phyloP scores from a whole-genome alignment of 768 basidiomycete genomes.

The Naganishia vaughanmartiniae region DNA sequence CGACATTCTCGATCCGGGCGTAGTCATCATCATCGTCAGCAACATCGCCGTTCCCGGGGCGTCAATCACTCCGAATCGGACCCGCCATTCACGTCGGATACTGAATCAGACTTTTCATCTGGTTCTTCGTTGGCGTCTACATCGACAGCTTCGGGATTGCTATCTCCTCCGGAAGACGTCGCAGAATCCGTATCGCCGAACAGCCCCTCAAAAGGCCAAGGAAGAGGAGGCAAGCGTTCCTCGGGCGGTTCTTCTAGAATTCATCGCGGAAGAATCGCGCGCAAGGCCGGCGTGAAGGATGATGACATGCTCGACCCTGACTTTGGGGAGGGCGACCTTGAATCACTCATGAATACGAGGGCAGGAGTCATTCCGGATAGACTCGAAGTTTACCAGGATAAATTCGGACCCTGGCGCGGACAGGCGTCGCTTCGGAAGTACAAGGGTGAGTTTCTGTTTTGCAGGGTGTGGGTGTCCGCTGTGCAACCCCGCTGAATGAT shows the following conservation, averaged over 20 bases:
- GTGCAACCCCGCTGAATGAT: neutral
- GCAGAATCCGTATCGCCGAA: neutral
- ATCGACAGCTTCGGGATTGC: neutral
- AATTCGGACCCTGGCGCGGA: constrained; percentile 26
- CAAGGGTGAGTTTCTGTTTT: constrained; percentile 40
- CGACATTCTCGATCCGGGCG: neutral
- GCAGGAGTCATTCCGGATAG: constrained; percentile 24
- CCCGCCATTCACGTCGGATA: neutral
- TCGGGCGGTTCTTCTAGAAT: neutral
- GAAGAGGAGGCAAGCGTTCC: neutral
- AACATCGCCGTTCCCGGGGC: neutral
- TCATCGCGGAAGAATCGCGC: neutral
- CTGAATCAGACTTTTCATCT: constrained; percentile 5
- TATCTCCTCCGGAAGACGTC: neutral
- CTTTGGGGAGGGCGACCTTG: neutral
- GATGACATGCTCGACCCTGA: constrained; percentile 20
- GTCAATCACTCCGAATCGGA: neutral
- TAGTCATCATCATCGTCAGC: neutral
- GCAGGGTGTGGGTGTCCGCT: neutral
- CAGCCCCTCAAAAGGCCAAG: neutral
- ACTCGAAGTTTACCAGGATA: constrained; percentile 28
- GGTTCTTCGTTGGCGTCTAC: constrained; percentile 15
- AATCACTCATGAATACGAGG: neutral
- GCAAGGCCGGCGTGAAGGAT: neutral
- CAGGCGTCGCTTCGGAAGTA: constrained; percentile 37